Evolutionary conservation across 179 eudicot species (phyloP).

Genomic region (Pouteria campechiana): DNA sequence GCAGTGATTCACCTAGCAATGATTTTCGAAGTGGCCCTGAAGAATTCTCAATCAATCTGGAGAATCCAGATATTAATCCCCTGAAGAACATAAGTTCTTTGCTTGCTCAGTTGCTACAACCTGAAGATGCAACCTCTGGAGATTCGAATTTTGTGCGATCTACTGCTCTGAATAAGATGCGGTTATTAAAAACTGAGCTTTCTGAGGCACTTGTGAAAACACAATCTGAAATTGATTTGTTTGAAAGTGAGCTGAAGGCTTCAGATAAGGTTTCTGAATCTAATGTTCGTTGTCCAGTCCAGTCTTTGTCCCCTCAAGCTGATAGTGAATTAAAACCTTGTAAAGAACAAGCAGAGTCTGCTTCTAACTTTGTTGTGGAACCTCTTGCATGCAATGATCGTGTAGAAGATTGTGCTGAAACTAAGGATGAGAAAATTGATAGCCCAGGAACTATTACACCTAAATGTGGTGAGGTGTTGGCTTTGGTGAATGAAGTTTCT

Average conservation of each 20-base stretch:
- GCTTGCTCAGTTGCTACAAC: constrained; percentile 47
- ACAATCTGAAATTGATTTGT: constrained; percentile 79
- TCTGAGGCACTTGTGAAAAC: constrained; percentile 65
- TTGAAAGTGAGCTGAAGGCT: constrained; percentile 70
- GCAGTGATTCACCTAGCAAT: constrained; percentile 33
- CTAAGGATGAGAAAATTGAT: constrained; percentile 33
- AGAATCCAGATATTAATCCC: constrained; percentile 29
- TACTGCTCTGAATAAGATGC: constrained; percentile 54
- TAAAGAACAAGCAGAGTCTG: constrained; percentile 26
- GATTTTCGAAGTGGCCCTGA: constrained; percentile 25
- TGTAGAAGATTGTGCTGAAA: constrained; percentile 16
- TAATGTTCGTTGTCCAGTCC: constrained; percentile 19
- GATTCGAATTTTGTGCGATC: constrained; percentile 47
- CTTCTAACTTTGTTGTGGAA: constrained; percentile 21
- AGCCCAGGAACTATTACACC: constrained; percentile 71
- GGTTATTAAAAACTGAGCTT: constrained; percentile 59
- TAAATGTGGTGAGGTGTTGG: constrained; percentile 28
- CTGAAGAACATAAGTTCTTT: constrained; percentile 43
- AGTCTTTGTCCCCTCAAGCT: constrained; percentile 23
- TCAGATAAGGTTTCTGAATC: constrained; percentile 23
- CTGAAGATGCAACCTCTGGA: constrained; percentile 31
- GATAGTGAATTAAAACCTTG: constrained; percentile 20
- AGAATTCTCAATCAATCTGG: constrained; percentile 36
- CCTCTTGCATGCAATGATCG: constrained; percentile 7
- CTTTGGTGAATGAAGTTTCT: constrained; percentile 14